These are phyloP conservation scores for Eugenia klotzschiana DNA, from an alignment of 441 rosid genomes.

Conservation along the genomic window DNA sequence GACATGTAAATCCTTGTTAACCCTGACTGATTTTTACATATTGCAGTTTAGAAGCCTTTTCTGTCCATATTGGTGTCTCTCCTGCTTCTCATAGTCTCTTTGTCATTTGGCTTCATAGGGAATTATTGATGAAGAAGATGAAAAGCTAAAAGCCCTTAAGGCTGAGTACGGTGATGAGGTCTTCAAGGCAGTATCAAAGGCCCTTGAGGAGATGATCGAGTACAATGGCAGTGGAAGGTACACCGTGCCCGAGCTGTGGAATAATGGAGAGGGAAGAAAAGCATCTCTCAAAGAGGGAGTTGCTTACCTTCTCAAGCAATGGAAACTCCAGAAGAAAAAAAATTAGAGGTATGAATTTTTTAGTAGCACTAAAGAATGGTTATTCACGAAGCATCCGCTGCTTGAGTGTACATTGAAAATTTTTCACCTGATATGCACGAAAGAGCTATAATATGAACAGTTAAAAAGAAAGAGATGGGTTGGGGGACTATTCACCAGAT, in stretches of 20 bases:
- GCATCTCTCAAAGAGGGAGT: slow-evolving; percentile 31
- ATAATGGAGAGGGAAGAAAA: slow-evolving; percentile 22
- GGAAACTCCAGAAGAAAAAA: slow-evolving; percentile 17
- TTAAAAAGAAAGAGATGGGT: neutral
- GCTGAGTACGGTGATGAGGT: slow-evolving; percentile 21
- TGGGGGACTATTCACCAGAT: neutral
- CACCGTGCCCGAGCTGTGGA: slow-evolving; percentile 26
- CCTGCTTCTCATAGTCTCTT: neutral
- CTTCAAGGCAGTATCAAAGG: slow-evolving; percentile 18
- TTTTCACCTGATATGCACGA: neutral
- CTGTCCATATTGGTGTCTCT: neutral
- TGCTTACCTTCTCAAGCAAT: slow-evolving; percentile 7
- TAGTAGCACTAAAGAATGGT: neutral
- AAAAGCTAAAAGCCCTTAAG: slow-evolving; percentile 22
- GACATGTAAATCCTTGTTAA: neutral
- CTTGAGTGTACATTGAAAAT: neutral
- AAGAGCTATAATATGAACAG: neutral
- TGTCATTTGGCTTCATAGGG: slow-evolving; percentile 16
- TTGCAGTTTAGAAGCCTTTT: neutral
- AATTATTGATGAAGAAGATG: slow-evolving; percentile 27
- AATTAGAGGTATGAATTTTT: neutral
- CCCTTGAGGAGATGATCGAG: slow-evolving; percentile 28
- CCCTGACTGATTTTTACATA: neutral
- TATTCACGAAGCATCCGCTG: neutral
- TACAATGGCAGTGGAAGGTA: slow-evolving; percentile 44